These are phyloP conservation scores for Coemansia aciculifera DNA, from an alignment of 192 early-diverging fungal species.

Conservation along the genomic window DNA sequence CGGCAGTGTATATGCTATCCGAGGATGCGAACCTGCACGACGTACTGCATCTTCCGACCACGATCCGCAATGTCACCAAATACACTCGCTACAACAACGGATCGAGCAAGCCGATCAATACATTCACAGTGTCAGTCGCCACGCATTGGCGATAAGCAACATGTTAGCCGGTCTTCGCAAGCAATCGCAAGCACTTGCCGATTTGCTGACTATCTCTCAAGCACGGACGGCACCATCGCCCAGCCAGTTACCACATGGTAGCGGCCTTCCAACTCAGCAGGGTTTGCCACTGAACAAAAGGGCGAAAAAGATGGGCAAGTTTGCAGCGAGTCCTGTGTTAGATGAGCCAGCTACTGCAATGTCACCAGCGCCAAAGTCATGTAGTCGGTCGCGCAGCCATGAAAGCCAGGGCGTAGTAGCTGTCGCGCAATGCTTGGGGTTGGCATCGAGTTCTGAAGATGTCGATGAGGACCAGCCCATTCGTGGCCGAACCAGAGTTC, in stretches of 20 bases:
- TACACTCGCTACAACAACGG: conserved; percentile 26
- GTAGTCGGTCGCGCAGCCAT: not conserved
- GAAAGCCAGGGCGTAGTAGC: not conserved
- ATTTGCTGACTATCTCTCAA: conserved; percentile 28
- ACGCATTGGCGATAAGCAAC: conserved; percentile 20
- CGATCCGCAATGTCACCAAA: conserved; percentile 11
- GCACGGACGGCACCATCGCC: conserved; percentile 12
- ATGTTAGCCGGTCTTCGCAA: conserved; percentile 31
- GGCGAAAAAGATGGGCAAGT: not conserved
- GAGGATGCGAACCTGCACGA: not conserved
- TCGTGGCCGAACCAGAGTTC: not conserved
- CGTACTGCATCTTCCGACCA: conserved; percentile 1
- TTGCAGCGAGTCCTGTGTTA: not conserved
- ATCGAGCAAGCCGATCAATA: conserved; percentile 34
- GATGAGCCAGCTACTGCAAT: not conserved
- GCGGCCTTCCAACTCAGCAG: not conserved
- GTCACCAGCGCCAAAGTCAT: not conserved
- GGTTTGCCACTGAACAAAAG: not conserved
- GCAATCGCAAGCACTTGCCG: conserved; percentile 26
- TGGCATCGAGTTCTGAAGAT: not conserved
- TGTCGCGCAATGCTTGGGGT: not conserved
- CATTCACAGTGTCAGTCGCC: conserved; percentile 21
- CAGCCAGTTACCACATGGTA: no score
- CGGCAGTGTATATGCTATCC: not conserved
- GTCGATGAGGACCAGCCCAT: not conserved